Evolutionary conservation across 352 stramenopile genomes (phyloP).

Genomic region (Phytopythium kandeliae): DNA sequence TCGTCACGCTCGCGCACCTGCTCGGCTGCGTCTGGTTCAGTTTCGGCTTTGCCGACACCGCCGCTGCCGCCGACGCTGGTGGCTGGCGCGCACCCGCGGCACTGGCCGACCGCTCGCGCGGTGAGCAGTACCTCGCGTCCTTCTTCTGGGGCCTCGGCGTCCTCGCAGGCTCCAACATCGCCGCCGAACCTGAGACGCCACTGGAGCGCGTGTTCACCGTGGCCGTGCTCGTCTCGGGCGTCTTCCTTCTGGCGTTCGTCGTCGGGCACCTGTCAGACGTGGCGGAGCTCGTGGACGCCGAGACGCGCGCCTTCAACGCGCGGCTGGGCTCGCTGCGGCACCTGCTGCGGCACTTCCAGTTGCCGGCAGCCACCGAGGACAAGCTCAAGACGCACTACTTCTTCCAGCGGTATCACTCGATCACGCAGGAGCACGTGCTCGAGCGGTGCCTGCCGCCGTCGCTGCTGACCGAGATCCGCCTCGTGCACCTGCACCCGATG

Average conservation of each 20-base stretch:
- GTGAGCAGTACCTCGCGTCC: constrained; percentile 29
- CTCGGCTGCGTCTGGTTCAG: constrained; percentile 61
- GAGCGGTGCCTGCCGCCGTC: constrained; percentile 43
- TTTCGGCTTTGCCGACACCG: constrained; percentile 19
- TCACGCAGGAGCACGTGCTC: constrained; percentile 51
- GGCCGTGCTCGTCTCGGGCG: constrained; percentile 28
- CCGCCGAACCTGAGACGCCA: constrained; percentile 30
- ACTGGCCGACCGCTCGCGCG: constrained; percentile 1
- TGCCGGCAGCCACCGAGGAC: constrained; percentile 33
- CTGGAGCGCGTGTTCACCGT: constrained; percentile 43
- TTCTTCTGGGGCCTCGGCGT: constrained; percentile 60
- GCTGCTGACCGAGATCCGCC: constrained; percentile 45
- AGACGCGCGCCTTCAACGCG: constrained; percentile 47
- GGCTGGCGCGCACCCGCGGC: constrained; percentile 11
- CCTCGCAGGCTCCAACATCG: constrained; percentile 42
- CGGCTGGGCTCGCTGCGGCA: constrained; percentile 51
- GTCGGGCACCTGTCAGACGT: constrained; percentile 60
- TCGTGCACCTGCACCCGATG: constrained; percentile 53
- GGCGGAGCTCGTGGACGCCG: constrained; percentile 39
- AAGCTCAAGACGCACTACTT: constrained; percentile 70
- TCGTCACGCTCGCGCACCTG: constrained; percentile 31
- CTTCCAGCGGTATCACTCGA: constrained; percentile 53
- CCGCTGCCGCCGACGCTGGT: not conserved
- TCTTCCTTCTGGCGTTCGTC: constrained; percentile 48
- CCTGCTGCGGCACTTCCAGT: constrained; percentile 44